Base-by-base conservation (phyloP, 805 yeast species). In the Kuraishia molischiana region DNA sequence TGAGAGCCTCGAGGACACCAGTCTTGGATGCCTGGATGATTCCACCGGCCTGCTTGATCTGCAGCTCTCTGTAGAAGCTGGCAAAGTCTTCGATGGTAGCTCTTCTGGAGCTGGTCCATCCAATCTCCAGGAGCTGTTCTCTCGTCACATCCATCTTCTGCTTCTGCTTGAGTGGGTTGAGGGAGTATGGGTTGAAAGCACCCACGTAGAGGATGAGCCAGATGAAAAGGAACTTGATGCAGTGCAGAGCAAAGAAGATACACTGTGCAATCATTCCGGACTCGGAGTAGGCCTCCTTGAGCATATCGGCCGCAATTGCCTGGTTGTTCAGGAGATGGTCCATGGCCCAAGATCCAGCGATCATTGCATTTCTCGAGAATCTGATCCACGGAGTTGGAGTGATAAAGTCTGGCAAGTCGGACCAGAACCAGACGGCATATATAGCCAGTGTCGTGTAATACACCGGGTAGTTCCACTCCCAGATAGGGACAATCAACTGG, bases 81-180 rank as follows among this genome's bases (percentile, higher is more conserved):
- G 73, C 74, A 69, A 80, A 90, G 44, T 77, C 86, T 29, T 75
- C 81, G 20, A 75, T 62, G 17, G 79, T 69, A 11, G 81, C 81
- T 47, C 79, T 78, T 58, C 79, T 81, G 19, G 92, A 72, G 38
- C 96, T 95, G n/a, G 96, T 86, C 97, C 97, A 92, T 35, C 97
- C 97, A 47, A 89, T 62, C 3, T 60, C 58, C 24, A 77, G 47
- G 48, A 89, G 69, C 41, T 72, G 65, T 14, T 79, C 85, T 43
- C 66, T 66, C 36, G 72, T 62, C 34, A 67, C 47, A 11, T 48
- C 52, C 5, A 59, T 49, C 10, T 58, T 41, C 38, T 58, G 58
- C 11, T 52, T 66, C 48, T 50, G 58, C 38, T 42, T 58, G 38
- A 54, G 52, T 29, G 53, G 72, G 50, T 65, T 69, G 45, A 77